Conservation (phyloP, 169 alveolate species). For the Cryptosporidium baileyi region DNA sequence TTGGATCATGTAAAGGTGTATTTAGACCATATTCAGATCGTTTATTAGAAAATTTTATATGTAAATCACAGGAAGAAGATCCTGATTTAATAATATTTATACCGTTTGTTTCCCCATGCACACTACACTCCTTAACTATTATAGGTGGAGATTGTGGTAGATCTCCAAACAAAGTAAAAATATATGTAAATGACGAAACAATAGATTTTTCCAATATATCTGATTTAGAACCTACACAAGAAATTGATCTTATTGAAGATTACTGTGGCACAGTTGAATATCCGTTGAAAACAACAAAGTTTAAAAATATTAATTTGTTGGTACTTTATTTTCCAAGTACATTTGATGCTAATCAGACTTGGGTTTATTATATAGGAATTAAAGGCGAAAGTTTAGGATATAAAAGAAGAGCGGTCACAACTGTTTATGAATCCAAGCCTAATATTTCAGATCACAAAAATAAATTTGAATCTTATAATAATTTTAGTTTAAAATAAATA, state of each 20-base stretch:
- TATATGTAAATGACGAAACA: constrained; percentile 77
- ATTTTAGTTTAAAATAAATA: background rate
- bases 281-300: constrained; percentile 78
- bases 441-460: constrained; percentile 55
- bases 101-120: constrained; percentile 75
- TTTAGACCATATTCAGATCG: constrained; percentile 77
- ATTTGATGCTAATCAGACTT: constrained; percentile 75
- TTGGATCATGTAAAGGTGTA: constrained; percentile 76
- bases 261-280: constrained; percentile 81
- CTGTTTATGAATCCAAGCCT: constrained; percentile 73
- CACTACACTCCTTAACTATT: constrained; percentile 74
- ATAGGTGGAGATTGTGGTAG: constrained; percentile 82
- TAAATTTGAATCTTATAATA: background rate
- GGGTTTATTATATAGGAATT: constrained; percentile 75
- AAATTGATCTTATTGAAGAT: constrained; percentile 77
- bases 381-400: constrained; percentile 77
- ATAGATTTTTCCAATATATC: constrained; percentile 77
- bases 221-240: constrained; percentile 77
- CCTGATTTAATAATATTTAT: constrained; percentile 78
- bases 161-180: constrained; percentile 76
- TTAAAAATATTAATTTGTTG: constrained; percentile 76
- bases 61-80: constrained; percentile 78
- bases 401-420: constrained; percentile 77
- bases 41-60: constrained; percentile 70
- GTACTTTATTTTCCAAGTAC: constrained; percentile 76